Evolutionary conservation across 2,329 filamentous ascomycete species (phyloP), one percentile per base, ranked within the genome.

Genomic region (Hawksworthiomyces lignivorus): DNA sequence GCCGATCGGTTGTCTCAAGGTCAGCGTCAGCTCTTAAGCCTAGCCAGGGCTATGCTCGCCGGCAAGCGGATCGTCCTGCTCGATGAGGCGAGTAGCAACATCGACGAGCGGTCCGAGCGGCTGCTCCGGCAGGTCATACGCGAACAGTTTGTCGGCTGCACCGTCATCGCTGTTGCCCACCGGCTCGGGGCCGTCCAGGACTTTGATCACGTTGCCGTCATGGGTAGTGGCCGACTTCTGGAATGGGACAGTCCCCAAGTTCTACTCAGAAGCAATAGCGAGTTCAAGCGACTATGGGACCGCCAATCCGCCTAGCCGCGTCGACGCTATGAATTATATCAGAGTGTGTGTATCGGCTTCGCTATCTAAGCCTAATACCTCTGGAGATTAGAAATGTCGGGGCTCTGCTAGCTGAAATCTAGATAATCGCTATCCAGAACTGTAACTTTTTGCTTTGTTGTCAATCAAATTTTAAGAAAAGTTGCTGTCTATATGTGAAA

Each of bases 41-140:
- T 98, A 8, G 92, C 90, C 0, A 82, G 92, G 43, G 92, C 92
- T 0, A 78, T 97, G 50, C 81, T 98, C 49, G 95, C 94, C 63
- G 76, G 79, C 27, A 89, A 90, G 0, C 89, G 84, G 50, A 87
- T 98, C 2, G 70, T 98, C 12, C 83, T 98, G 56, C 96, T 97
- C 90, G 92, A 98, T 61, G 92, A 97, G 67, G 90, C 92, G 1
- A 97, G 90, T 0, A 92, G 90, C 0, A 94, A 85, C 0, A 96
- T 97, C 56, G 92, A 97, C 64, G 96, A 97, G 63, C 82, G 80
- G 8, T 97, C 90, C 3, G 92, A 97, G 56, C 75, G 82, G 36
- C 95, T 95, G 66, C 96, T 97, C 51, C 92, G 97, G 62, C 87
- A 86, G 53, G 96, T 90, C 0, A 88, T 98, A 45, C 82, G 88